Conservation (phyloP, 495 filamentous ascomycete genomes). For the Oleoguttula mirabilis region DNA sequence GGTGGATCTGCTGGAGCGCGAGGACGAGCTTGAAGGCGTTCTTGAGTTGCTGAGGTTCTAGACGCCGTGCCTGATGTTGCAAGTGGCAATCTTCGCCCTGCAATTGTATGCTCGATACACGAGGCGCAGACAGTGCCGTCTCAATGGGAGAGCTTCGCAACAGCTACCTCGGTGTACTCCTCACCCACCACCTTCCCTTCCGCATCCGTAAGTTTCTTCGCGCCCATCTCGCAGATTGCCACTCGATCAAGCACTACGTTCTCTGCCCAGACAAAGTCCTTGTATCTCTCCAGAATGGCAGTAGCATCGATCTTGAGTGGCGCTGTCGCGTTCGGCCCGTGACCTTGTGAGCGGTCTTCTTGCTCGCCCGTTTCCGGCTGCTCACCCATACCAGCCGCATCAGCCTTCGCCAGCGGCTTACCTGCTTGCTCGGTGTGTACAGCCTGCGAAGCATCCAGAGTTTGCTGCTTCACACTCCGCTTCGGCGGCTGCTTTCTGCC, state of each 20-base stretch:
- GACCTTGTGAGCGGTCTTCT: conserved; percentile 17
- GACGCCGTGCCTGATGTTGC: too few species aligned
- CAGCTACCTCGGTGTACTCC: conserved; percentile 27
- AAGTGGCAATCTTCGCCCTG: too few species aligned
- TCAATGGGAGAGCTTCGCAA: too few species aligned
- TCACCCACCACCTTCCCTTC: conserved; percentile 25
- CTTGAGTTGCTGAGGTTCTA: too few species aligned
- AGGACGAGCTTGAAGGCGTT: too few species aligned
- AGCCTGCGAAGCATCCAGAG: not conserved
- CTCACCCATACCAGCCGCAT: not conserved
- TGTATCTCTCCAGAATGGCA: conserved; percentile 25
- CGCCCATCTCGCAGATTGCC: conserved; percentile 34
- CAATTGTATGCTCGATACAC: too few species aligned
- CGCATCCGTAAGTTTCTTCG: conserved; percentile 28
- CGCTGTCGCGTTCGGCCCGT: conserved; percentile 23
- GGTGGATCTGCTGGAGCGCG: too few species aligned
- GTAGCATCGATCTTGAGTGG: conserved; percentile 28
- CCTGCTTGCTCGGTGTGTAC: not conserved
- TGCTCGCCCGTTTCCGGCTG: not conserved
- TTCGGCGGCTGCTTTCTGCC: conserved; percentile 7
- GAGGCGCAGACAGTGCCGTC: too few species aligned
- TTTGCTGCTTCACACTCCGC: not conserved
- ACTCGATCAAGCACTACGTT: conserved; percentile 27
- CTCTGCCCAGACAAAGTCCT: conserved; percentile 29
- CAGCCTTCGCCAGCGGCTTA: not conserved